A percentile compares a stretch with the other conserved stretches of the same genome.
Evolutionary conservation across 192 early-diverging fungal genomes (phyloP).

Genomic region (Podila clonocystis): DNA sequence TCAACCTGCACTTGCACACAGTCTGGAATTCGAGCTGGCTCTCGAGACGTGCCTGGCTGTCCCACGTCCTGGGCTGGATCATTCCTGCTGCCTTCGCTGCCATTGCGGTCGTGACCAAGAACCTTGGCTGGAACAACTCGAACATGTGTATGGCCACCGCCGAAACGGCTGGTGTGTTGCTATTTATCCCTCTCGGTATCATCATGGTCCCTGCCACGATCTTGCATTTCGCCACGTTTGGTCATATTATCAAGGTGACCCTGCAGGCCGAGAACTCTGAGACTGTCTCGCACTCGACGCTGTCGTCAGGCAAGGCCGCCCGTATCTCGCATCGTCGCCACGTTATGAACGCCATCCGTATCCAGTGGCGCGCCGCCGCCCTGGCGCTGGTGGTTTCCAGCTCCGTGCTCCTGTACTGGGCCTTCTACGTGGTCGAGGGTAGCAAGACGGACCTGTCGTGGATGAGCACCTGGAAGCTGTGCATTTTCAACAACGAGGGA

Average conservation of each 20-base stretch:
- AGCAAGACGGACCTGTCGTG: slow-evolving; percentile 43
- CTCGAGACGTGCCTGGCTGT: slow-evolving; percentile 45
- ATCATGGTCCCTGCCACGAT: slow-evolving; percentile 53
- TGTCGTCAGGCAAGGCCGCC: slow-evolving; percentile 37
- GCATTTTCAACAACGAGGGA: slow-evolving; percentile 47
- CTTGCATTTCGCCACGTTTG: slow-evolving; percentile 59
- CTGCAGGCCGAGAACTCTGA: slow-evolving; percentile 43
- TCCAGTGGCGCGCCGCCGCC: slow-evolving; percentile 63
- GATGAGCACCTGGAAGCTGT: slow-evolving; percentile 52
- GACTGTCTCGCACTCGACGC: slow-evolving; percentile 41
- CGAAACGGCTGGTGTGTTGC: slow-evolving; percentile 24
- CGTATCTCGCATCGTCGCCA: slow-evolving; percentile 53
- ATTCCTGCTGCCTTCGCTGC: slow-evolving; percentile 54
- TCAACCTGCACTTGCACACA: slow-evolving; percentile 59
- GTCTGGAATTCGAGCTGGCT: slow-evolving; percentile 63
- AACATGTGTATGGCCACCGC: slow-evolving; percentile 50
- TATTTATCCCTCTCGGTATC: slow-evolving; percentile 60
- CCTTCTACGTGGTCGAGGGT: slow-evolving; percentile 58
- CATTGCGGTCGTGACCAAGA: slow-evolving; percentile 50
- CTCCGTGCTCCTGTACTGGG: slow-evolving; percentile 61
- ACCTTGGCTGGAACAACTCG: slow-evolving; percentile 58
- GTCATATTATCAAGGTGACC: slow-evolving; percentile 57
- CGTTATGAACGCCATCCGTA: slow-evolving; percentile 61
- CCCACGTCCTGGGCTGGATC: slow-evolving; percentile 57
- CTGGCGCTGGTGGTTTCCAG: slow-evolving; percentile 49